Conservation (phyloP, 768 basidiomycete species). For the Hygrocybe punicea region DNA sequence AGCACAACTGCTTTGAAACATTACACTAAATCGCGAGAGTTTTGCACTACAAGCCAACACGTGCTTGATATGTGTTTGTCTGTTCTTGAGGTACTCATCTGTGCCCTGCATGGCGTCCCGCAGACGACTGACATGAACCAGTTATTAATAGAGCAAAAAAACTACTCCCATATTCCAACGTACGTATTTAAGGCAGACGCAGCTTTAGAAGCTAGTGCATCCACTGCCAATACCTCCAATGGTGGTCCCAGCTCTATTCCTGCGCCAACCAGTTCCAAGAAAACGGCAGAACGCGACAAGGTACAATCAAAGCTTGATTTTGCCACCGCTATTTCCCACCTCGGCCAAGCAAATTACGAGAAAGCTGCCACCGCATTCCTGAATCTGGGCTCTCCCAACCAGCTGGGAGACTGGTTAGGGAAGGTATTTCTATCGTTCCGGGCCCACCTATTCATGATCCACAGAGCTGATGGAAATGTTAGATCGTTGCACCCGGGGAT, state of each 20-base stretch:
- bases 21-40: conserved; percentile 90
- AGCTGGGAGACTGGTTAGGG: conserved; percentile 75
- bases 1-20: conserved; percentile 69
- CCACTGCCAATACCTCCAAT: conserved; percentile 27
- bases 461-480: conserved; percentile 3
- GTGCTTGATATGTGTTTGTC: conserved; percentile 91
- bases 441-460: background rate
- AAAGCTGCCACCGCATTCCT: conserved; percentile 76
- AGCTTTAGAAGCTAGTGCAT: conserved; percentile 62
- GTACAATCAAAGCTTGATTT: conserved; percentile 78
- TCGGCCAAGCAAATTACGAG: conserved; percentile 71
- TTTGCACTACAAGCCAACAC: conserved; percentile 85
- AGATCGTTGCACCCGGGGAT: conserved; percentile 79
- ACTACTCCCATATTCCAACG: conserved; percentile 83
- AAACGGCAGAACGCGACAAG: conserved; percentile 59
- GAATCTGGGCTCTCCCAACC: conserved; percentile 59
- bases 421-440: conserved; percentile 44
- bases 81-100: conserved; percentile 61
- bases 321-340: conserved; percentile 70
- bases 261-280: conserved; percentile 39
- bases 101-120: background rate
- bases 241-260: conserved; percentile 5
- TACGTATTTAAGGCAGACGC: conserved; percentile 97
- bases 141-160: conserved; percentile 83
- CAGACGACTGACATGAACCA: conserved; percentile 25